Percentiles rank a stretch among this genome's conserved stretches.
Conservation (phyloP, 164 flowering plant genomes). For the Dillenia turbinata region DNA sequence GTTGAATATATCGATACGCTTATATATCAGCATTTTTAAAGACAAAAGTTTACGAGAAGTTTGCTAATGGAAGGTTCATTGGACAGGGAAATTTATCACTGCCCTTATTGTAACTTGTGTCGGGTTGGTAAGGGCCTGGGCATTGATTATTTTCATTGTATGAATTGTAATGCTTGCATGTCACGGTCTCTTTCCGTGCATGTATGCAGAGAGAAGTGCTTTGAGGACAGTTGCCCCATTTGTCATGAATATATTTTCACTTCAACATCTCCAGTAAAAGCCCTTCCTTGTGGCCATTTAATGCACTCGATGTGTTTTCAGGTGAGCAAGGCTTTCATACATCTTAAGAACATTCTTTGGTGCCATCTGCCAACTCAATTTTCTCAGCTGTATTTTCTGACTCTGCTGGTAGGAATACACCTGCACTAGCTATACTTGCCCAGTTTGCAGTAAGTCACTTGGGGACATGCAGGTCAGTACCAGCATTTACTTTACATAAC, state of each 20-base stretch:
- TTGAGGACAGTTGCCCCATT: slow-evolving; percentile 87
- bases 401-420: slow-evolving; percentile 65
- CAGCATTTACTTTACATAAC: slow-evolving; percentile 1
- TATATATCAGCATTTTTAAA: no score
- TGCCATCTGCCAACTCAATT: no score
- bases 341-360: no score
- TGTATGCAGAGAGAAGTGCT: slow-evolving; percentile 68
- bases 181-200: slow-evolving; percentile 52
- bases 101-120: slow-evolving; percentile 93
- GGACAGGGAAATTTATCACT: slow-evolving; percentile 85
- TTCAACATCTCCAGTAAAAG: slow-evolving; percentile 67
- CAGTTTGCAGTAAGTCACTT: slow-evolving; percentile 87
- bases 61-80: slow-evolving; percentile 45
- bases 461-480: slow-evolving; percentile 91
- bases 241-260: slow-evolving; percentile 87
- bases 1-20: no score
- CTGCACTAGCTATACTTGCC: slow-evolving; percentile 69
- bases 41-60: slow-evolving; percentile 36
- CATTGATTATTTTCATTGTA: slow-evolving; percentile 85
- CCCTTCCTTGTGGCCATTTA: slow-evolving; percentile 89
- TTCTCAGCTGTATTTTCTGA: slow-evolving; percentile 1
- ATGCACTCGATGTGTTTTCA: slow-evolving; percentile 93
- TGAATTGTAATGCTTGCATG: slow-evolving; percentile 98
- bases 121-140: slow-evolving; percentile 91
- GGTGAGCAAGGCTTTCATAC: slow-evolving; percentile 30